Evolutionary conservation across 192 early-diverging fungal genomes (phyloP), one percentile per base, ranked within the genome.

Genomic region (Backusella circina): DNA sequence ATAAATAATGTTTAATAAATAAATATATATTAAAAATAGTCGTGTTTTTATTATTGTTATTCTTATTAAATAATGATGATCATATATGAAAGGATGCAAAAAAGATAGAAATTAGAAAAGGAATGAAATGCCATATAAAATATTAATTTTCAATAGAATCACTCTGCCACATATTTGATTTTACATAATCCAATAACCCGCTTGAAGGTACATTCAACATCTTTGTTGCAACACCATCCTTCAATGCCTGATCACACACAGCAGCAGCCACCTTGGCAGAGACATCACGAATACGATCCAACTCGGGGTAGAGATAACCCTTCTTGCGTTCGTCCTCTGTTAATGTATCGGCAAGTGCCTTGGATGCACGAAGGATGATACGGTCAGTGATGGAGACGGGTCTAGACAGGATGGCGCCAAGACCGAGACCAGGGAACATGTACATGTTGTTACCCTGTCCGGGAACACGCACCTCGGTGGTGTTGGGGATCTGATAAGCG

Each of bases 381-480:
- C 84, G 80, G 79, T 97, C 93, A 38, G 94, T 91, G 77, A 98
- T 92, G 31, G 70, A 67, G 23, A 67, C 71, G 13, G 96, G 87
- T 73, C 88, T 86, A 61, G 93, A 89, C 32, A 98, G 81, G 73
- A 91, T 88, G 57, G 93, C 85, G 64, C 97, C 97, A 33, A 97
- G 86, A 38, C 97, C 97, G 37, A 99, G 89, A 66, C 95, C 95
- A 57, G 97, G 97, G 67, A 84, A 81, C 16, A 76, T 61, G 51
- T 81, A 82, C 71, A 78, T 75, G 87, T 97, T 97, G 88, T 97
- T 96, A 75, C 93, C 96, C 84, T 97, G 94, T 18, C 92, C 94
- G 7, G 95, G 93, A 57, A 91, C 75, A 21, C 82, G 75, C 21
- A 84, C 51, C 66, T 88, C 72, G 8, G 84, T 82, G 15, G 88